Base-by-base conservation (phyloP, 345 rosid species). In the Heritiera littoralis region DNA sequence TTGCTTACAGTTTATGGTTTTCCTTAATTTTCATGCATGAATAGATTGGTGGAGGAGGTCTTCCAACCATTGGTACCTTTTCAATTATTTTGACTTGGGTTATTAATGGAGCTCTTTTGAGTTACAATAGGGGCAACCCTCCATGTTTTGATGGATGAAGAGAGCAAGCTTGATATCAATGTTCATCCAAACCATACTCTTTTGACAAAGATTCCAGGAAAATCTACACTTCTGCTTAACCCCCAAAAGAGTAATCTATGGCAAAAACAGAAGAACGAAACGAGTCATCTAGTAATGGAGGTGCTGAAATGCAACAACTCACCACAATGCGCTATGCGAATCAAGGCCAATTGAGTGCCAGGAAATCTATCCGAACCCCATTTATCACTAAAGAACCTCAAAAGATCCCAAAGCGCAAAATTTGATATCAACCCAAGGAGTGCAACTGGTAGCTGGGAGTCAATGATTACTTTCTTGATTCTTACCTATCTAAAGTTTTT, bases 371-470 rank as follows among this genome's bases (percentile, higher is more conserved):
- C 90, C 83, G 89, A 91, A n/a, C 84, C 86, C 97, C 94, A 96
- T 64, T 76, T 86, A 40, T 89, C 89, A 80, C 87, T 87, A 66
- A 90, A 84, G 82, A 89, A 89, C 86, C 88, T 92, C 89, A 96
- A 89, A 41, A 87, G 66, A 80, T 94, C 98, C 99, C 98, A 96
- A 73, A 96, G 81, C 6, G 91, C 97, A 88, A 96, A 90, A 82
- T 97, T 86, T 71, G 91, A 89, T 67, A 92, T 49, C 84, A 96
- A 83, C 78, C 98, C 98, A 69, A 89, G 83, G 69, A 96, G 93
- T 64, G 99, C 93, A 72, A 92, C 87, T 13, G 98, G 98, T 94
- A 94, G 94, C 83, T 94, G 98, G 84, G 94, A 96, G 84, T 23
- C 28, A 23, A 23, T 23, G 28, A 23, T 23, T 23, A 23, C 28